Base-by-base conservation (phyloP, 2,329 filamentous ascomycete species). In the Botrytis deweyae region DNA sequence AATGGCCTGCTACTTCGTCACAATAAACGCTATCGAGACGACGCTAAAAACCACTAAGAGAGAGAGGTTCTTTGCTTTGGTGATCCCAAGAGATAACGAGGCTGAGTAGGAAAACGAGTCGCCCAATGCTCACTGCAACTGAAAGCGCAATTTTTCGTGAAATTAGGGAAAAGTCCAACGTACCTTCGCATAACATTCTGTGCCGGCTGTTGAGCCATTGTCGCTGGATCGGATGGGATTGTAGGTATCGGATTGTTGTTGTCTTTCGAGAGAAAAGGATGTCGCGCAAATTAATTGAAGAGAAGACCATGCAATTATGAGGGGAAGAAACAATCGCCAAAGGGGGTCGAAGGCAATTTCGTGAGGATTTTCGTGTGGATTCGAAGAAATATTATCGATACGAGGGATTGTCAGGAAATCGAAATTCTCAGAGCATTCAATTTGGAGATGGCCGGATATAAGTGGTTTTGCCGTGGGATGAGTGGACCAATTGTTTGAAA, bases 111-210 rank as follows among this genome's bases (percentile, higher is more conserved):
- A 65, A 64, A 22, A 52, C 42, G 22, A 64, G 46, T 40, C 44
- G 22, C 25, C 29, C 33, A 29, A 38, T 40, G n/a, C 42, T 49
- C 7, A 36, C 63, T 9, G 25, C 33, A 40, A 61, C 36, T 18
- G 38, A 36, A 67, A 67, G 40, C 46, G 40, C 63, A 40, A 59
- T 38, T 44, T 36, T 14, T 29, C 18, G 67, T 52, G 38, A 59
- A 25, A n/a, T 20, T 29, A 49, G 18, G 44, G 55, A 73, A 40
- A n/a, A 16, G 29, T 25, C 55, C 36, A 64, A 79, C 80, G 73
- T 78, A 81, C 84, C 84, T 84, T 80, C 84, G 83, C 80, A 85
- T 85, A 74, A 85, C 84, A 82, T 85, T 85, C 74, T 82, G 82
- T 61, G 77, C 77, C 70, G 75, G 75, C 76, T 78, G 79, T 78